Evolutionary conservation across 306 rosid species (phyloP).

Genomic region (Corylus heterophylla): DNA sequence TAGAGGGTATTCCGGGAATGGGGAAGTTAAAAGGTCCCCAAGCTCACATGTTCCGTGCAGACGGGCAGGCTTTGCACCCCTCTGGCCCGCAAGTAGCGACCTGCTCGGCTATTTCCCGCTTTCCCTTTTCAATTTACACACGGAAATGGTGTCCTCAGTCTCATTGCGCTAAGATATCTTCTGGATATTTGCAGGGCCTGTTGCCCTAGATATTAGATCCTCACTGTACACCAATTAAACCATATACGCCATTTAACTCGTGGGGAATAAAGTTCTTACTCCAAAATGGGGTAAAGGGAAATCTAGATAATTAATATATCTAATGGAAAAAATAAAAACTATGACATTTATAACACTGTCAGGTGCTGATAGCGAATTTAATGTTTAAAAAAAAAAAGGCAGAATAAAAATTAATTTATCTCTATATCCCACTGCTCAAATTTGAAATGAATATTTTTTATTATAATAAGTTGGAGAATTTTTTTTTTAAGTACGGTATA

Average conservation of each 20-base stretch:
- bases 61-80: slow-evolving; percentile 65
- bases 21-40: slow-evolving; percentile 41
- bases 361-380: too few species aligned
- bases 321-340: not conserved
- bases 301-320: not conserved
- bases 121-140: slow-evolving; percentile 37
- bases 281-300: too few species aligned
- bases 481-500: too few species aligned
- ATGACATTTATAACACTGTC: not conserved
- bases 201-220: slow-evolving; percentile 18
- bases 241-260: too few species aligned
- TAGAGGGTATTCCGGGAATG: slow-evolving; percentile 42
- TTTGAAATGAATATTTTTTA: too few species aligned
- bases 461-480: too few species aligned
- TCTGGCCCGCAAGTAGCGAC: slow-evolving; percentile 59
- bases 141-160: slow-evolving; percentile 33
- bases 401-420: not conserved
- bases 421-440: not conserved
- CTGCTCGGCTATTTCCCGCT: slow-evolving; percentile 41
- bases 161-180: slow-evolving; percentile 17
- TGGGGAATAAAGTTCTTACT: too few species aligned
- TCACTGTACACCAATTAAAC: not conserved
- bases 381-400: too few species aligned
- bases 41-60: slow-evolving; percentile 77
- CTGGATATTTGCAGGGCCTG: slow-evolving; percentile 5